Conservation (phyloP, 208 protist species). For the Crithidia fasciculata region DNA sequence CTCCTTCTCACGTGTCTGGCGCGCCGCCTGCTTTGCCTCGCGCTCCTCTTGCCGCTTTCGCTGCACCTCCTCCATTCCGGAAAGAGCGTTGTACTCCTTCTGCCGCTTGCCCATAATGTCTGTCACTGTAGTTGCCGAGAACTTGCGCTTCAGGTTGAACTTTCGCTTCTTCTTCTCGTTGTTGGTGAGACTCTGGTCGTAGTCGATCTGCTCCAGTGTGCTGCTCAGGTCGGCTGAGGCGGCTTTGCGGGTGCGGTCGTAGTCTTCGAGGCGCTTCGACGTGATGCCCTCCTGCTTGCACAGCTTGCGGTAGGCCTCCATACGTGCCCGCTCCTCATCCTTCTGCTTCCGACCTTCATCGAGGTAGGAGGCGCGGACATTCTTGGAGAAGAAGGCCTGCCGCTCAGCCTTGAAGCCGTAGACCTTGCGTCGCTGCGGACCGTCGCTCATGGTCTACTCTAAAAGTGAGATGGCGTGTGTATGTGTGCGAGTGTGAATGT, state of each 20-base stretch:
- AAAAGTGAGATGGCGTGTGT: not conserved
- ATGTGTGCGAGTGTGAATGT: not conserved
- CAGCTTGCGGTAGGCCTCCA: constrained; percentile 90
- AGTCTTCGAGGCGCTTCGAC: constrained; percentile 83
- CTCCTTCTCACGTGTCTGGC: constrained; percentile 46
- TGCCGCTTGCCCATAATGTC: constrained; percentile 68
- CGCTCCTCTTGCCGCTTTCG: constrained; percentile 62
- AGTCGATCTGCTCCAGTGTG: constrained; percentile 72
- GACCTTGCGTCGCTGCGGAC: constrained; percentile 46
- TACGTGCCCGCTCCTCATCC: constrained; percentile 79
- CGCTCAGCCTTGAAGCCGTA: constrained; percentile 77
- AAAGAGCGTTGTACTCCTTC: constrained; percentile 67
- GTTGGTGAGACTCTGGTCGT: constrained; percentile 89
- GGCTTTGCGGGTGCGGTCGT: constrained; percentile 61
- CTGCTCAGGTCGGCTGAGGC: constrained; percentile 47
- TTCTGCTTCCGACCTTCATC: constrained; percentile 70
- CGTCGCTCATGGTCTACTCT: constrained; percentile 22
- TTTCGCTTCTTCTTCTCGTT: constrained; percentile 87
- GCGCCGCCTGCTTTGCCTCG: constrained; percentile 43
- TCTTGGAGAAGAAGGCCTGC: constrained; percentile 71
- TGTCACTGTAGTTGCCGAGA: constrained; percentile 70
- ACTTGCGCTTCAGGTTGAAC: constrained; percentile 90
- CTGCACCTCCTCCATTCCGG: constrained; percentile 56
- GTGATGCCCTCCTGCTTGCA: constrained; percentile 84
- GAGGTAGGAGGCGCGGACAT: constrained; percentile 64